Base-by-base conservation (phyloP, 495 filamentous ascomycete species). In the Glarea lozoyensis region DNA sequence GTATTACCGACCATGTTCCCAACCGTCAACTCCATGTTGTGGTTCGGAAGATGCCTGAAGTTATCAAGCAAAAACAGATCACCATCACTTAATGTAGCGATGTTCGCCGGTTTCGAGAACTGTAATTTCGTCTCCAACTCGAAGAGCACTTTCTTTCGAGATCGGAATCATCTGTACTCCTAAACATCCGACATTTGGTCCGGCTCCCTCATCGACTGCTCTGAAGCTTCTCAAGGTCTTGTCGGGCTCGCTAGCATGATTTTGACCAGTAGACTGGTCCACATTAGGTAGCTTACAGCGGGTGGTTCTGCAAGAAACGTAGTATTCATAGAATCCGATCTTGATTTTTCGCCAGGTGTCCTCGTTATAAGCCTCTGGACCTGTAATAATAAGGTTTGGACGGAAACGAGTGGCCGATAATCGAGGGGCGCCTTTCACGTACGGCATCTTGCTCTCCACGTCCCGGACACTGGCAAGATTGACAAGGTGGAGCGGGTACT, bases 251-350 rank as follows among this genome's bases (percentile, higher is more conserved):
- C 60, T 65, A 2, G 60, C 58, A 58, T 94, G 84, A 38, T 75
- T 72, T n/a, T 72, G 52, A 0, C 86, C 90, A 2, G 76, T 86
- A 15, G 67, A 68, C 12, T 72, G 86, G 60, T 94, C 74, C 2
- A 89, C 82, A 53, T 95, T 95, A 4, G 88, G 88, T 42, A 95
- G 58, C 40, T 77, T 80, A 60, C 89, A 95, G 21, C 89, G 77
- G 4, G 79, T 72, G 2, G 84, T 88, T 12, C 84, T 75, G 56
- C 81, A 85, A 3, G 79, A 80, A 11, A 88, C 78, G 53, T 73
- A 64, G 40, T 67, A 76, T 13, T 56, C 56, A 31, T 58, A 47
- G 25, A 44, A 55, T 1, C 66, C 70, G 44, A 97, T 74, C 20
- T 65, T 65, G 36, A 92, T 70, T 32, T 64, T 67, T 49, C 84